phyloP scores from a whole-genome alignment of 2,329 filamentous ascomycete species.

The Alternaria postmessia region DNA sequence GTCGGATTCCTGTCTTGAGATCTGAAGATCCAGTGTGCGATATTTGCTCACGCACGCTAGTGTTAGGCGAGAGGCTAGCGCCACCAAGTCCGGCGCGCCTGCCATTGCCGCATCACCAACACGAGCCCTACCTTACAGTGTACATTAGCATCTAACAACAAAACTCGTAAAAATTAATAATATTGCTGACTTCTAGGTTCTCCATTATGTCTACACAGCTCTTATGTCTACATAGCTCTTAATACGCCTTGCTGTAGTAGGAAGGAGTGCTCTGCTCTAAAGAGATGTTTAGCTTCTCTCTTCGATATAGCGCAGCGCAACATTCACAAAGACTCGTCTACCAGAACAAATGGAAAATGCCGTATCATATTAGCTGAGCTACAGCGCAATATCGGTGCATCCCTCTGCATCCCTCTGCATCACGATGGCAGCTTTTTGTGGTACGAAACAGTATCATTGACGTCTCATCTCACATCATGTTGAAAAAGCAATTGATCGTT shows the following conservation, averaged over 20 bases:
- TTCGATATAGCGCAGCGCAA: not conserved
- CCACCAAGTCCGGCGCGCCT: not conserved
- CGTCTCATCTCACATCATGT: not conserved
- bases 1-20: slow-evolving; percentile 38
- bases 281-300: too few relatives aligned
- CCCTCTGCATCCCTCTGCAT: not conserved
- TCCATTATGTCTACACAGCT: too few relatives aligned
- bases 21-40: too few relatives aligned
- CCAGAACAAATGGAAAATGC: too few relatives aligned
- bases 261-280: too few relatives aligned
- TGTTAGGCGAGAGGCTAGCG: slow-evolving; percentile 17
- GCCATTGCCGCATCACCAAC: too few relatives aligned
- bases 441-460: not conserved
- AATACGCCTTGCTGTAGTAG: too few relatives aligned
- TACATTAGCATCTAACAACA: too few relatives aligned
- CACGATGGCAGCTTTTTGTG: not conserved
- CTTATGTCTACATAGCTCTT: too few relatives aligned
- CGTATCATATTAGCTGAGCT: not conserved
- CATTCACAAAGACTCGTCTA: not conserved
- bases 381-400: not conserved
- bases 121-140: too few relatives aligned
- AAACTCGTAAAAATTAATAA: too few relatives aligned
- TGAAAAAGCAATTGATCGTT: not conserved
- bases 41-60: not conserved
- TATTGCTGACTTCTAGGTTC: too few relatives aligned